Percentiles rank a stretch among this genome's conserved stretches.
Evolutionary conservation across 192 early-diverging fungal species (phyloP).

Genomic region (Podila epicladia): DNA sequence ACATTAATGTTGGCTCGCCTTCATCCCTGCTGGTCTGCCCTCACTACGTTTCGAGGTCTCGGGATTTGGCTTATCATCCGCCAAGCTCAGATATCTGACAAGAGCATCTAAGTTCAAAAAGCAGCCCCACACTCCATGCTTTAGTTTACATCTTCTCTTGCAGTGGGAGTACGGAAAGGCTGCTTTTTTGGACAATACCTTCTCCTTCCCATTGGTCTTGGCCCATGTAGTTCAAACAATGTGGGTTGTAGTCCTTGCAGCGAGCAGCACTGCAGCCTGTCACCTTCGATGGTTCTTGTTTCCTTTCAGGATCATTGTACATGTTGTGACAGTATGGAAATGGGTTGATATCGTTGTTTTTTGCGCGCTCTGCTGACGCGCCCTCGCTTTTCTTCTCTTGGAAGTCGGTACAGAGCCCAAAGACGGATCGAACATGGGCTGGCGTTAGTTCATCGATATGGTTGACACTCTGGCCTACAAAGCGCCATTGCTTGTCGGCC

Average conservation of each 20-base stretch:
- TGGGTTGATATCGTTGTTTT: background rate
- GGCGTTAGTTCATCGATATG: constrained; percentile 16
- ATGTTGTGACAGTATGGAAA: constrained; percentile 33
- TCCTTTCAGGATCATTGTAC: background rate
- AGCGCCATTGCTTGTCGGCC: constrained; percentile 26
- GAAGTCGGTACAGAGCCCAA: constrained; percentile 11
- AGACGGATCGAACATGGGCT: constrained; percentile 24
- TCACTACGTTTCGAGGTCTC: background rate
- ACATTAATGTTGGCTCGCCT: constrained; percentile 4
- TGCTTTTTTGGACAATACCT: constrained; percentile 10
- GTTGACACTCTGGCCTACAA: constrained; percentile 19
- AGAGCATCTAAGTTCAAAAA: constrained; percentile 13
- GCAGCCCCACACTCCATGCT: too few species aligned
- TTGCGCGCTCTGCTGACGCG: too few species aligned
- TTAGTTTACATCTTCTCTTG: too few species aligned
- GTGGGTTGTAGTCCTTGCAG: constrained; percentile 48
- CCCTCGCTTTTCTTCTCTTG: background rate
- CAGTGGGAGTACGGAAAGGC: too few species aligned
- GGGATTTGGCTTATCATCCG: background rate
- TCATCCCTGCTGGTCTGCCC: constrained; percentile 36
- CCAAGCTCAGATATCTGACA: constrained; percentile 3
- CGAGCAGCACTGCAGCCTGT: constrained; percentile 10
- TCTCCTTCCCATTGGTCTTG: constrained; percentile 50
- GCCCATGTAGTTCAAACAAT: constrained; percentile 47
- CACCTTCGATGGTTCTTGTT: background rate